Evolutionary conservation across 2,329 filamentous ascomycete genomes (phyloP), one percentile per base, ranked within the genome.

Genomic region (Septoria linicola): DNA sequence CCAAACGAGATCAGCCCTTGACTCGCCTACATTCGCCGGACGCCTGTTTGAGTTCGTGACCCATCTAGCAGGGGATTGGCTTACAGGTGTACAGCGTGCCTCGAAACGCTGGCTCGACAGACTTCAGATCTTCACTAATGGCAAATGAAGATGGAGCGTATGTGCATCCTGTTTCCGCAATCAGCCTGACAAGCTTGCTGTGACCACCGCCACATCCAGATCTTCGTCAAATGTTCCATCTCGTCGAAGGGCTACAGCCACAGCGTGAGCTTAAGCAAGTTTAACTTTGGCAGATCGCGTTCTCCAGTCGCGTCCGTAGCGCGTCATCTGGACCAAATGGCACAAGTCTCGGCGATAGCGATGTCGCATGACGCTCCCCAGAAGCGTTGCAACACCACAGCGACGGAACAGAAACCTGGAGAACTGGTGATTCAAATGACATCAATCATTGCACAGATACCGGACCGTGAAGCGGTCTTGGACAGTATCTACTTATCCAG

Each of bases 221-320:
- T 42, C 30, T 45, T 46, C 43, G 41, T 52, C 49, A 41, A 47
- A 52, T 30, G 36, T 20, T 41, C 36, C 27, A 30, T 20, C 27
- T 27, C 37, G 17, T 25, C 16, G 25, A 21, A 16, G 19, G 21
- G 30, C 41, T 37, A 31, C 42, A 37, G 42, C 42, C 49, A 47
- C 42, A 43, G 13, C 21, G n/a, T 42, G 49, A 52, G 49, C 42
- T 52, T 52, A 52, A 37, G 36, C 42, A 46, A 20, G 14, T 41
- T 52, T 34, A 34, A 32, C 49, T 41, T 42, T 30, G 31, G 16
- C 21, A 34, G 41, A 51, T 51, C 36, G 49, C 49, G 49, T 51
- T 41, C 36, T 47, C 25, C 27, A 21, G 49, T 40, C 41, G 49
- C 49, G 41, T 46, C 41, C 41, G 25, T 32, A 46, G 27, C 44